Evolutionary conservation across 1,139 yeast genomes (phyloP), one percentile per base, ranked within the genome.

Genomic region (Candida sp.): DNA sequence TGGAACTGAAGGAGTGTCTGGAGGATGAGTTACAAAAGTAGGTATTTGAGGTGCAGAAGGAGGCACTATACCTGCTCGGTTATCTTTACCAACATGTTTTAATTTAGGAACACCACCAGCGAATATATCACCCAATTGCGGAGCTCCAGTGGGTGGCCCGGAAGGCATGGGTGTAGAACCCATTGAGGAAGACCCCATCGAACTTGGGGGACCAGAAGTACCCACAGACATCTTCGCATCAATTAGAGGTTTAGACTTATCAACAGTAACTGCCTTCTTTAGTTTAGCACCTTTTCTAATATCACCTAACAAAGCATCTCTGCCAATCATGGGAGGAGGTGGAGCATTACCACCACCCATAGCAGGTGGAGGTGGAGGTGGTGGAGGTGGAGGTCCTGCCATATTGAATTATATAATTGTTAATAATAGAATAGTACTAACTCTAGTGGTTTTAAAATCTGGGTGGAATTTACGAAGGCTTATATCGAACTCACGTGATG

Each of bases 81-180:
- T 71, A 48, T 75, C 78, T 30, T 57, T 58, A 21, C 23, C 23
- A 34, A 76, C 75, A 49, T 82, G 82, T 53, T 79, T 81, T 52
- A 89, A 69, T 55, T 86, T 87, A 6, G 97, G 96, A 61, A 89
- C 76, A 1, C 96, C 96, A 8, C 88, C 90, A 6, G 96, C 95
- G 61, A 88, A 82, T 12, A 88, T 76, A 45, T 86, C 93, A 21
- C 91, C 95, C 49, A 88, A 64, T 56, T 73, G 82, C n/a, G 84
- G 84, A 3, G 70, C 70, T 36, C 71, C 68, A 44, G 64, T 54
- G 11, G 58, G 56, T 9, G 58, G 56, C 12, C 51, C 49, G 36
- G 50, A 50, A 19, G 60, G 56, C 2, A 56, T 51, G 1, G 61
- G 51, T 4, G 49, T 41, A 11, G 51, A 38, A 11, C 50, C 36